Evolutionary conservation across 2,329 filamentous ascomycete species (phyloP), one percentile per base, ranked within the genome.

Genomic region (Fusarium illudens): DNA sequence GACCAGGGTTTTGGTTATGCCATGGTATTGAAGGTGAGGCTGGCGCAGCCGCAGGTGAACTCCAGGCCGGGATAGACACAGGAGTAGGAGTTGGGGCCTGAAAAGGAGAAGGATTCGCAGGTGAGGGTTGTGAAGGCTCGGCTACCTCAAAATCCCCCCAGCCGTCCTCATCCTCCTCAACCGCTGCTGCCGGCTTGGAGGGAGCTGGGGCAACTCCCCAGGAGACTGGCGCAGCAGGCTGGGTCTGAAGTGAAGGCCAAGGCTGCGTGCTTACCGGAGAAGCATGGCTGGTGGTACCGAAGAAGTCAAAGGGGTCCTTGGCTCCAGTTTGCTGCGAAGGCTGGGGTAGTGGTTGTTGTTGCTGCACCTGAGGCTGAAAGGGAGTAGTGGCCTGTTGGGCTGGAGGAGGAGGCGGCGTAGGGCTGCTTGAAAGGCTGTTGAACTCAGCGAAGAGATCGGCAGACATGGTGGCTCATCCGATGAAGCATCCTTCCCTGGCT

Each of bases 101-200:
- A 27, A 64, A 56, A 20, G 71, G 60, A 48, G 67, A 59, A 60
- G 60, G 37, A 51, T 71, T 60, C 2, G 46, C 44, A n/a, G 50
- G 44, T 19, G 64, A 13, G 46, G 49, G 53, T 33, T 56, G 56
- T 29, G 63, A 64, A 48, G 79, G 75, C 34, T 83, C 78, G 15
- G 87, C 87, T 44, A 84, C 83, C 75, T 91, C 89, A 71, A 92
- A 92, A 58, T 91, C 89, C 1, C 89, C 89, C 85, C 89, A 91
- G 27, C 83, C 86, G 71, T 90, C 88, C 57, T 90, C 88, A 8
- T 89, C 85, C 4, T 86, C 86, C 6, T 80, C 78, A 20, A 64
- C 73, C 33, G 73, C 51, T 51, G 65, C 60, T 50, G 65, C 27
- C 59, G 66, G 57, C 57, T 65, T 64, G 29, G 66, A 61, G 39